Evolutionary conservation across 1,139 yeast genomes (phyloP).

Genomic region (Schizosaccharomyces versatilis): DNA sequence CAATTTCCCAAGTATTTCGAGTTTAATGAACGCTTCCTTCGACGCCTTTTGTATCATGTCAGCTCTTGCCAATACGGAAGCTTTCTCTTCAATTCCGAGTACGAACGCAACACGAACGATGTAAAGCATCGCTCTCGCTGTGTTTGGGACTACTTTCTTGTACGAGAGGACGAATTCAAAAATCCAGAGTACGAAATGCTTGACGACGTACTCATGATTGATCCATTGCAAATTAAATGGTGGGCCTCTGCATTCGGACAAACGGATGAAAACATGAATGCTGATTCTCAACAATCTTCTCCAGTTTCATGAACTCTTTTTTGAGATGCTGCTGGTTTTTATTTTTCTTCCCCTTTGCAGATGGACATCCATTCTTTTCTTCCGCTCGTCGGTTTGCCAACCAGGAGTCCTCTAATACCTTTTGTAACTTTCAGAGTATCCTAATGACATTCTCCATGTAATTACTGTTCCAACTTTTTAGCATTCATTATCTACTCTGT

Average conservation of each 20-base stretch:
- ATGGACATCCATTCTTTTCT: not conserved
- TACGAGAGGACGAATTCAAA: slow-evolving; percentile 48
- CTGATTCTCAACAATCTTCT: not conserved
- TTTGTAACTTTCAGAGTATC: no score
- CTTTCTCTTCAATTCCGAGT: slow-evolving; percentile 54
- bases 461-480: no score
- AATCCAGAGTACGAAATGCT: slow-evolving; percentile 28
- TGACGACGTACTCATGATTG: slow-evolving; percentile 40
- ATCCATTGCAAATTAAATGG: slow-evolving; percentile 49
- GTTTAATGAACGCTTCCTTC: slow-evolving; percentile 67
- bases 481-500: no score
- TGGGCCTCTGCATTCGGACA: slow-evolving; percentile 76
- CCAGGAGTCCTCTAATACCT: no score
- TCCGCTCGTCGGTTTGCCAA: not conserved
- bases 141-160: slow-evolving; percentile 84
- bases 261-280: slow-evolving; percentile 57
- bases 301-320: not conserved
- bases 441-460: no score
- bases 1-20: slow-evolving; percentile 61
- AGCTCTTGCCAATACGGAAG: slow-evolving; percentile 93
- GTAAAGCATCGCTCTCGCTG: slow-evolving; percentile 37
- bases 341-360: not conserved
- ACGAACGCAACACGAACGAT: slow-evolving; percentile 29
- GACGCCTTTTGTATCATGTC: slow-evolving; percentile 64
- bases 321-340: not conserved